Base-by-base conservation (phyloP, 208 protist genomes). In the Phytomonas sp. region DNA sequence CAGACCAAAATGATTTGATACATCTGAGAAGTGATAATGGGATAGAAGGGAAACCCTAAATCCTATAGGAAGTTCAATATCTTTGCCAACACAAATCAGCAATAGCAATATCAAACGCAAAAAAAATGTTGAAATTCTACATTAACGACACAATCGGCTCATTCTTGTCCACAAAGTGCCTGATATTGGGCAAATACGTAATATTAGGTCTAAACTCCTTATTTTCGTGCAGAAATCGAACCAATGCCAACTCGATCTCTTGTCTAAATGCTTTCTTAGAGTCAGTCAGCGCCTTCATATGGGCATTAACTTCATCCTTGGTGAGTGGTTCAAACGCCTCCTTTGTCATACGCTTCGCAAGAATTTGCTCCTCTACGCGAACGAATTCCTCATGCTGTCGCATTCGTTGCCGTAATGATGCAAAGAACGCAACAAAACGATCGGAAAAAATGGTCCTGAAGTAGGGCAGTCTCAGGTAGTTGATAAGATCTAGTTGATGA, bases 141-240 rank as follows among this genome's bases (percentile, higher is more conserved):
- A 64, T 72, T 8, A 62, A 56, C 40, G 68, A 68, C 64, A 40
- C 30, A 56, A 64, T 64, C 15, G 32, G 33, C 20, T 56, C 20
- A 20, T 26, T 56, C 20, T 20, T 56, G 46, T 56, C 20, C 0
- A 56, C 46, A 26, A 56, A 56, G 20, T 64, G 26, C 61, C 5
- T 74, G 40, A 94, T 80, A 62, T 81, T 80, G n/a, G 91, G 89
- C 46, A 96, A 76, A 66, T 85, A 96, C 76, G 87, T 80, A 60
- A 75, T 84, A 56, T 91, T 85, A 11, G 91, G 87, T 8, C 84
- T 72, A 33, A 84, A 86, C 53, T 92, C 87, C 70, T 94, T 97
- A 36, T 72, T 75, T 36, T 93, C 85, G 67, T 97, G 92, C 34
- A 97, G 68, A 69, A 93, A 97, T 60, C 84, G 81, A 62, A 97